Evolutionary conservation across 1,139 yeast genomes (phyloP).

Genomic region (Yamadazyma atmosphaerica): DNA sequence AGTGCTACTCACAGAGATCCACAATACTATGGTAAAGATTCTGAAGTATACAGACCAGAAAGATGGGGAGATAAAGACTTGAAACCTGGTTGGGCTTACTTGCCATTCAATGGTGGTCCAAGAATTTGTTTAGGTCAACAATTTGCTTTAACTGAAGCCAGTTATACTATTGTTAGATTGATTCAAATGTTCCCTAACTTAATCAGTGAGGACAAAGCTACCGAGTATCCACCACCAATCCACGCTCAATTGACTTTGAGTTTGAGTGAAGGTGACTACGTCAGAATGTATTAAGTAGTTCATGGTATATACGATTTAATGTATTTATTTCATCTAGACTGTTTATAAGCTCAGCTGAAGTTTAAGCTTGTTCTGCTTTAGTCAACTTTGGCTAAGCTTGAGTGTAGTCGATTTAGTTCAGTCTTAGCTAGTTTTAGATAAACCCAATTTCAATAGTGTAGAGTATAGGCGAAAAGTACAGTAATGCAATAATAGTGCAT

Average conservation of each 20-base stretch:
- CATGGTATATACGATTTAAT: neutral
- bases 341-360: no score
- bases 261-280: conserved; percentile 24
- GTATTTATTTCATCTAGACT: no score
- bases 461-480: no score
- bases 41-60: conserved; percentile 43
- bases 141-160: conserved; percentile 54
- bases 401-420: no score
- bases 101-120: conserved; percentile 65
- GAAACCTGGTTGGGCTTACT: conserved; percentile 51
- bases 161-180: conserved; percentile 48
- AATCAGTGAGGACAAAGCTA: conserved; percentile 16
- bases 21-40: conserved; percentile 44
- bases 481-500: no score
- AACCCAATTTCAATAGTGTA: no score
- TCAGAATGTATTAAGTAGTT: conserved; percentile 17
- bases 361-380: no score
- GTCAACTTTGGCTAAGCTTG: no score
- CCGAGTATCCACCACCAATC: conserved; percentile 34
- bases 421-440: no score
- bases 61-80: conserved; percentile 39
- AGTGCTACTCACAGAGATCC: conserved; percentile 42
- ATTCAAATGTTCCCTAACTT: conserved; percentile 41
- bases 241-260: conserved; percentile 33
- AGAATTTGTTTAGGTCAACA: conserved; percentile 63